phyloP scores from a whole-genome alignment of 2,329 filamentous ascomycete species.

The Shiraia sp. region DNA sequence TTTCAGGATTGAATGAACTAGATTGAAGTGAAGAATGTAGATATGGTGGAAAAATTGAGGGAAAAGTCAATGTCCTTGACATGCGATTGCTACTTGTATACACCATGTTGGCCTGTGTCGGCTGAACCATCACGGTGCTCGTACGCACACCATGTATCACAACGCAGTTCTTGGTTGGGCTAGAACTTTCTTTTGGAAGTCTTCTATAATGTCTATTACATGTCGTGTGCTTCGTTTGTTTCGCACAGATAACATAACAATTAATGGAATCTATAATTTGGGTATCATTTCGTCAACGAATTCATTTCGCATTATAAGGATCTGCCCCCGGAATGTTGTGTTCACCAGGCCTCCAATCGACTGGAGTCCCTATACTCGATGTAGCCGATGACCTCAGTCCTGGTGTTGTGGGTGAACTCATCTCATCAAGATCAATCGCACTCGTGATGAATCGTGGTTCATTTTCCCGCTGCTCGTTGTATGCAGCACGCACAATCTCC shows the following conservation, averaged over 20 bases:
- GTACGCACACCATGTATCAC: neutral
- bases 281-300: neutral
- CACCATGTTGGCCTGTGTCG: constrained; percentile 27
- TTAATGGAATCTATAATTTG: too few relatives aligned
- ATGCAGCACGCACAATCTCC: constrained; percentile 6
- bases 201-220: neutral
- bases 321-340: constrained; percentile 13
- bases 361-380: constrained; percentile 14
- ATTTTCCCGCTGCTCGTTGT: constrained; percentile 5
- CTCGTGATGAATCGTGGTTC: constrained; percentile 28
- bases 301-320: constrained; percentile 16
- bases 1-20: too few relatives aligned
- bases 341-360: constrained; percentile 16
- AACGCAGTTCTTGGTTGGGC: neutral
- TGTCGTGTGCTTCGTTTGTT: too few relatives aligned
- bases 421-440: constrained; percentile 28
- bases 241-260: too few relatives aligned
- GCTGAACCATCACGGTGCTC: constrained; percentile 31
- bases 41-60: neutral
- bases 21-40: neutral
- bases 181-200: neutral
- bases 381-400: too few relatives aligned
- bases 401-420: constrained; percentile 8
- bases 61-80: neutral
- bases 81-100: constrained; percentile 1